Evolutionary conservation across 129 eudicot genomes (phyloP), one percentile per base, ranked within the genome.

Genomic region (Erigeron canadensis): DNA sequence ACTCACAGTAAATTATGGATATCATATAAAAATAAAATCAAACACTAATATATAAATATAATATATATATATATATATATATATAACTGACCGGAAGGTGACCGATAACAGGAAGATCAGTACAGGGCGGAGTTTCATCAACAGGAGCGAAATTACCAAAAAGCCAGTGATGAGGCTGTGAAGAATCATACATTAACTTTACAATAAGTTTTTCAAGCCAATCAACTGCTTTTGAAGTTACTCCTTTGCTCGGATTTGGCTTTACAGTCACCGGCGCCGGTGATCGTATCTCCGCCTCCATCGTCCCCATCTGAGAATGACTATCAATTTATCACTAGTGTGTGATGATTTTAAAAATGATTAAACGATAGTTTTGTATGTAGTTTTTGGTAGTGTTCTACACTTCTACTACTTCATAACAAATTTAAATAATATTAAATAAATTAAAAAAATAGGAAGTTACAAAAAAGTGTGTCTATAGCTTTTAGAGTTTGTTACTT

Each of bases 131-230:
- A 72, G 92, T 86, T 53, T 87, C 96, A 12, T 87, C 90, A 23
- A 93, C 92, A 8, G 98, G 97, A 56, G 93, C 98, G 51, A 84
- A 94, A 53, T 94, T 94, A 28, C 96, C 98, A 9, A 83, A 69
- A 8, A 94, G 91, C 81, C 82, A 94, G 28, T 84, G 86, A 56
- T 85, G 89, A 71, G 91, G 89, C 60, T 62, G 62, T 0, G 83
- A 79, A 22, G 85, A 68, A 68, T 86, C 87, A 51, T 89, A 78
- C 93, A 89, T 84, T 0, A 81, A 42, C 79, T 87, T 94, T 54
- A 94, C 89, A 0, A 87, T 44, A 38, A 82, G 44, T 78, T 70
- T 74, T 74, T 90, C 98, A 12, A 94, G 9, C 90, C 79, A 94
- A 74, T 94, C 98, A 7, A 89, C 71, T 1, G 87, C 95, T 76